Evolutionary conservation across 2,329 filamentous ascomycete genomes (phyloP).

Genomic region (Tolypocladium tropicale): DNA sequence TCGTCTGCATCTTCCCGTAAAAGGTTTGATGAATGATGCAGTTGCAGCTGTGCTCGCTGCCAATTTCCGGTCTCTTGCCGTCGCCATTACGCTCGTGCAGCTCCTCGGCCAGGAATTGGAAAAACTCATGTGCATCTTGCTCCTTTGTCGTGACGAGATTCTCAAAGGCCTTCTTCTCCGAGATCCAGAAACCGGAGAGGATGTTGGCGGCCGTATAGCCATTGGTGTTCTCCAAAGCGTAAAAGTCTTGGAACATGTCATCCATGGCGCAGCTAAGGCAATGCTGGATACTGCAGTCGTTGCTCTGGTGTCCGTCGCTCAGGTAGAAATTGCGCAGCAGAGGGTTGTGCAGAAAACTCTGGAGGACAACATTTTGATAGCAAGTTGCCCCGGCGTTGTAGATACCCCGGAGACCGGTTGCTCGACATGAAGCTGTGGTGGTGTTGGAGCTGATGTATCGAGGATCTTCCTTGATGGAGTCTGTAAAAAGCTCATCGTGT

Average conservation of each 20-base stretch:
- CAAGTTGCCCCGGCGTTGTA: conserved; percentile 98
- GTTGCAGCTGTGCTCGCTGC: conserved; percentile 57
- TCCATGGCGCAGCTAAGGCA: conserved; percentile 64
- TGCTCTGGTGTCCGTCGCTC: conserved; percentile 74
- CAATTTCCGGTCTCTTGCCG: conserved; percentile 49
- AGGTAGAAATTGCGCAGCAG: conserved; percentile 87
- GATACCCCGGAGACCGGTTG: conserved; percentile 79
- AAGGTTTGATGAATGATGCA: conserved; percentile 94
- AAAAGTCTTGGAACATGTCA: conserved; percentile 64
- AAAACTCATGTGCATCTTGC: conserved; percentile 95
- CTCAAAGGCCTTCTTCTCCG: conserved; percentile 61
- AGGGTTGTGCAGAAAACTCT: conserved; percentile 89
- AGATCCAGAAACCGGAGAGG: conserved; percentile 82
- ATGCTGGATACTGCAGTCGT: conserved; percentile 55
- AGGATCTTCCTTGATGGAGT: conserved; percentile 59
- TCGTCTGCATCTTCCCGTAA: conserved; percentile 83
- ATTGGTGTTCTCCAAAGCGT: conserved; percentile 66
- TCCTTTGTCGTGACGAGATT: conserved; percentile 84
- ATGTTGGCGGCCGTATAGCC: conserved; percentile 87
- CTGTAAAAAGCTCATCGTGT: conserved; percentile 58
- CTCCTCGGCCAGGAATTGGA: conserved; percentile 88
- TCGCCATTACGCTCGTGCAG: conserved; percentile 76
- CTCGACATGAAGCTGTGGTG: conserved; percentile 68
- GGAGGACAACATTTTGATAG: conserved; percentile 94
- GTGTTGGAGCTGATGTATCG: conserved; percentile 71